Percentiles rank a stretch among this genome's conserved stretches.
Conservation (phyloP, 1,284 basidiomycete genomes). For the Athelia sp. region DNA sequence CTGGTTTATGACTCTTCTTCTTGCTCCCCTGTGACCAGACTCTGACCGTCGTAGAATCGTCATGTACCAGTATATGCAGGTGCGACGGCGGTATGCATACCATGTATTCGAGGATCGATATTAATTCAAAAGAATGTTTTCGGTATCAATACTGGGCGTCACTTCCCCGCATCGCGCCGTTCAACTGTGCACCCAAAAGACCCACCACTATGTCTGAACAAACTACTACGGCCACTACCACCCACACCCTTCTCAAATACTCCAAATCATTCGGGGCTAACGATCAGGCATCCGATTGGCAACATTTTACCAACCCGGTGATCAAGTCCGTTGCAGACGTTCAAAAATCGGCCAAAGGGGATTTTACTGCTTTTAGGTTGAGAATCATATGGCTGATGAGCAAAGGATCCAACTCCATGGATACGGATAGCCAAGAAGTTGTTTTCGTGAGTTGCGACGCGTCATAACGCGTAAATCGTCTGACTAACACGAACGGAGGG, state of each 20-base stretch:
- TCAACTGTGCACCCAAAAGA: too few species aligned
- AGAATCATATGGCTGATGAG: constrained; percentile 60
- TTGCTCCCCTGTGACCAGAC: too few species aligned
- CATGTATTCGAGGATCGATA: too few species aligned
- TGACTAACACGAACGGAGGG: not conserved
- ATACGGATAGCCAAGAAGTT: constrained; percentile 45
- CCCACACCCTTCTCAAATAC: constrained; percentile 49
- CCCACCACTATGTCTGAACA: not conserved
- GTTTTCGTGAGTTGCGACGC: constrained; percentile 48
- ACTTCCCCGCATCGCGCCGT: too few species aligned
- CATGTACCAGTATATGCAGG: too few species aligned
- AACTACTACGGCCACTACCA: constrained; percentile 1
- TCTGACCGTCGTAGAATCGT: too few species aligned
- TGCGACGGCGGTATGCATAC: too few species aligned
- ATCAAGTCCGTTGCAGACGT: constrained; percentile 61
- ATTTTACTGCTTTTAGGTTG: constrained; percentile 56
- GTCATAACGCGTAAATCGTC: not conserved
- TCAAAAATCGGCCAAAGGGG: constrained; percentile 40
- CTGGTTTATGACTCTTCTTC: too few species aligned
- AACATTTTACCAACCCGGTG: constrained; percentile 68
- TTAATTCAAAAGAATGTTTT: too few species aligned
- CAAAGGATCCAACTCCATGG: constrained; percentile 26
- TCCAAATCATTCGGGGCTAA: constrained; percentile 52
- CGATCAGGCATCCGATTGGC: constrained; percentile 51
- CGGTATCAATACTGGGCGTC: too few species aligned